Percentiles rank a stretch among this genome's conserved stretches.
These are phyloP conservation scores for Flaveria trinervia DNA, from an alignment of 129 eudicot species.

Conservation along the genomic window DNA sequence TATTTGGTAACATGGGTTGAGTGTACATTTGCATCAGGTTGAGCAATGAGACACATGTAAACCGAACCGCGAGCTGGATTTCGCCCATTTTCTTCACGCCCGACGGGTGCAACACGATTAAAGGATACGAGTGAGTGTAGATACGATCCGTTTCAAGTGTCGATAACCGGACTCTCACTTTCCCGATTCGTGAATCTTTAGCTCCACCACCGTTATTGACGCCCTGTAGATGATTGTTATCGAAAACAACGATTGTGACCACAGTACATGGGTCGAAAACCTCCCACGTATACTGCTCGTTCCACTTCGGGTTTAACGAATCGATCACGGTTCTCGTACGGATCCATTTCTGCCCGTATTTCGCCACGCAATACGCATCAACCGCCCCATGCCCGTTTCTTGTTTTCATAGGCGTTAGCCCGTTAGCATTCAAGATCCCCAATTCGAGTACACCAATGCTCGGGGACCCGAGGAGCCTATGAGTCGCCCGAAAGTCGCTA, in stretches of 20 bases:
- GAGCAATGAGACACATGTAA: conserved; percentile 29
- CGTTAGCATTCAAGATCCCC: conserved; percentile 39
- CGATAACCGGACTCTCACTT: conserved; percentile 35
- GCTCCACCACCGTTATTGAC: conserved; percentile 17
- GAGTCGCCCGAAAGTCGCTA: conserved; percentile 32
- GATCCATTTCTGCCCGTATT: conserved; percentile 43
- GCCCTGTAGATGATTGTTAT: conserved; percentile 38
- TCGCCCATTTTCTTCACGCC: conserved; percentile 41
- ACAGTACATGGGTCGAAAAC: conserved; percentile 43
- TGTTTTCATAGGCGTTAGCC: conserved; percentile 34
- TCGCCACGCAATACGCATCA: conserved; percentile 45
- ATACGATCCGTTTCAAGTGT: conserved; percentile 41
- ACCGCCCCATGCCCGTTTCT: conserved; percentile 42
- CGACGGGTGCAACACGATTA: conserved; percentile 38
- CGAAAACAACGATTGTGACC: conserved; percentile 38
- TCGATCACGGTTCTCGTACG: conserved; percentile 38
- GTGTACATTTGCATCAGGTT: conserved; percentile 35
- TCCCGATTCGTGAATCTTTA: conserved; percentile 36
- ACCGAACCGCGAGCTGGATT: conserved; percentile 40
- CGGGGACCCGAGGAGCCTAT: conserved; percentile 28
- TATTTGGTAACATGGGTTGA: conserved; percentile 36
- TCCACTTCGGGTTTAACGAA: conserved; percentile 37
- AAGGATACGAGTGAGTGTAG: conserved; percentile 41
- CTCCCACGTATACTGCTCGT: conserved; percentile 42
- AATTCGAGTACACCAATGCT: conserved; percentile 37